These are phyloP conservation scores for Coemansia umbellata DNA, from an alignment of 192 early-diverging fungal genomes.

Conservation along the genomic window DNA sequence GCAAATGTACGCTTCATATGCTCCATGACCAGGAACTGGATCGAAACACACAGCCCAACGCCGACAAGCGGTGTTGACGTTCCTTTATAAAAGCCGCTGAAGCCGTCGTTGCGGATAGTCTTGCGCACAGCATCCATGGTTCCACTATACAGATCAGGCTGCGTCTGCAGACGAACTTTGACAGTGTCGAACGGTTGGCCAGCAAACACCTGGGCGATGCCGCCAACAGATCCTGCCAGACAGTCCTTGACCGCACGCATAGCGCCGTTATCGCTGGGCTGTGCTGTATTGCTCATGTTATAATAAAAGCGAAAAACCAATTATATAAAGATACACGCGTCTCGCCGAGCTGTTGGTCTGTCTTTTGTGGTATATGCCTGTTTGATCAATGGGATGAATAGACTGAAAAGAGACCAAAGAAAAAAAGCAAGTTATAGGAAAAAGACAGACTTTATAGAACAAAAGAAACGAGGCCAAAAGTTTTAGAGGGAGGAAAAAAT, in stretches of 20 bases:
- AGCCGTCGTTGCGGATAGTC: constrained; percentile 77
- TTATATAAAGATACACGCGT: no score
- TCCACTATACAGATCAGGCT: constrained; percentile 75
- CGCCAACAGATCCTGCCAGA: constrained; percentile 68
- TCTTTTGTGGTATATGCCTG: no score
- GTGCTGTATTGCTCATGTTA: background rate
- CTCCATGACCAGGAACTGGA: constrained; percentile 91
- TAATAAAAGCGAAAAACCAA: no score
- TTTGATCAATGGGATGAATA: no score
- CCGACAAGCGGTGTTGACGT: constrained; percentile 92
- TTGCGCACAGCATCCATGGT: constrained; percentile 86
- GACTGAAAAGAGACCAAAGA: no score
- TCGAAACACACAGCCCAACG: constrained; percentile 93
- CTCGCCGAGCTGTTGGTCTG: no score
- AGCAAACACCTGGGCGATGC: constrained; percentile 72
- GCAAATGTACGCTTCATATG: constrained; percentile 80
- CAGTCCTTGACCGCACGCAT: constrained; percentile 71
- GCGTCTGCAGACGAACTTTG: constrained; percentile 92
- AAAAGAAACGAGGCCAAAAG: no score
- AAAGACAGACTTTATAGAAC: no score
- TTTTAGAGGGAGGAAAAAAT: no score
- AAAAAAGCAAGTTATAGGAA: no score
- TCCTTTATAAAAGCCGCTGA: constrained; percentile 87
- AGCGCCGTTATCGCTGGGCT: constrained; percentile 23
- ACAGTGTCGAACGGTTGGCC: constrained; percentile 81